Percentiles rank a stretch among this genome's conserved stretches.
phyloP scores from a whole-genome alignment of 768 basidiomycete species.

The Amanita rubescens region DNA sequence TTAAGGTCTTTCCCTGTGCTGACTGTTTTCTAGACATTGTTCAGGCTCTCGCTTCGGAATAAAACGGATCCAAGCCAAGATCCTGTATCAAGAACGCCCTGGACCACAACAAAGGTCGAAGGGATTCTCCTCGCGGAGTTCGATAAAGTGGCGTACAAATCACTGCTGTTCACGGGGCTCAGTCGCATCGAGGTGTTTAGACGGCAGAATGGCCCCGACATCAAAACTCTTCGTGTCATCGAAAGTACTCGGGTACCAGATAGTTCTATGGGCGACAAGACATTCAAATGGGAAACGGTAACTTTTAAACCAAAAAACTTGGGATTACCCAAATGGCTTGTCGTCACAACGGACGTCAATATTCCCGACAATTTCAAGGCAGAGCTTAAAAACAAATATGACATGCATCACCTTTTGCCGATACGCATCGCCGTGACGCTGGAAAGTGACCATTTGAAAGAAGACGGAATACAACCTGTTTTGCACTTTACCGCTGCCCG shows the following conservation, averaged over 20 bases:
- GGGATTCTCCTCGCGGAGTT: constrained; percentile 25
- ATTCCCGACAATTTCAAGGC: not conserved
- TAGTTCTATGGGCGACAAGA: not conserved
- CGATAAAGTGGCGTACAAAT: constrained; percentile 23
- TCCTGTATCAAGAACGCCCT: constrained; percentile 16
- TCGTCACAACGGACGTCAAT: not conserved
- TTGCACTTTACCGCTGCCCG: constrained; percentile 36
- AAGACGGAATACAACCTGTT: constrained; percentile 26
- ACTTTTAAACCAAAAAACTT: not conserved
- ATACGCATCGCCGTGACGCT: constrained; percentile 26
- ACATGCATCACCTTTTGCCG: constrained; percentile 21
- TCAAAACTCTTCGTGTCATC: constrained; percentile 17
- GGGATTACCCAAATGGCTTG: not conserved
- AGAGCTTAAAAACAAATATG: not conserved
- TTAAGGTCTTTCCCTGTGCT: not conserved
- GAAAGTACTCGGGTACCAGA: constrained; percentile 13
- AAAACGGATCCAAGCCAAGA: constrained; percentile 15
- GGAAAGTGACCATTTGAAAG: constrained; percentile 4
- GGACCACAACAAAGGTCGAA: constrained; percentile 17
- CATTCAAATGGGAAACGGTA: not conserved
- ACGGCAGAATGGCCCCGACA: constrained; percentile 13
- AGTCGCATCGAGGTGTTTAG: constrained; percentile 18
- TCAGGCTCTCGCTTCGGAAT: constrained; percentile 37
- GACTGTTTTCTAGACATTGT: constrained; percentile 29
- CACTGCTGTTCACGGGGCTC: constrained; percentile 34